Evolutionary conservation across 768 basidiomycete genomes (phyloP).

Genomic region (Tricholoma terreum): DNA sequence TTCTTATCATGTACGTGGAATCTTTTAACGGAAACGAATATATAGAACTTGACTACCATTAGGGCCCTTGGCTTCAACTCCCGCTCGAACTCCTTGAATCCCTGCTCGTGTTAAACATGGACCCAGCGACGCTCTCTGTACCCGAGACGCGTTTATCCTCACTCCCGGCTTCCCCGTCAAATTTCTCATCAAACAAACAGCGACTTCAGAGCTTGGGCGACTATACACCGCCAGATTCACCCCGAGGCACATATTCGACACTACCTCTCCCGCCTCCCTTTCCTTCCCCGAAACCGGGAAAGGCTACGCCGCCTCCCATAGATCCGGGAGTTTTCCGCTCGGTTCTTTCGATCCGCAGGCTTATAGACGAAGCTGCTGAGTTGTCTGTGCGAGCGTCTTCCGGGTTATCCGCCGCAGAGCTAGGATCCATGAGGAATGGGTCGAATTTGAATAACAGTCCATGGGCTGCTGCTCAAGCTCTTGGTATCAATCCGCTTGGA

Average conservation of each 20-base stretch:
- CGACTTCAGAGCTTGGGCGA: slow-evolving; percentile 42
- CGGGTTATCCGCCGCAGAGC: slow-evolving; percentile 71
- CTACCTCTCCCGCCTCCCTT: slow-evolving; percentile 45
- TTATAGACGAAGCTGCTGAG: slow-evolving; percentile 89
- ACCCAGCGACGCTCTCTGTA: slow-evolving; percentile 59
- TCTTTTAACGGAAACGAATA: slow-evolving; percentile 5
- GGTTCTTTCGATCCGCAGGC: slow-evolving; percentile 67
- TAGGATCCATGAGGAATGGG: slow-evolving; percentile 59
- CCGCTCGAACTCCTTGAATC: slow-evolving; percentile 85
- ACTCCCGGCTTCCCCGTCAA: slow-evolving; percentile 27
- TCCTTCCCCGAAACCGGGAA: slow-evolving; percentile 56
- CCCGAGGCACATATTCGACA: slow-evolving; percentile 32
- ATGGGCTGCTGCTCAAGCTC: slow-evolving; percentile 62
- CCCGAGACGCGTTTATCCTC: slow-evolving; percentile 41
- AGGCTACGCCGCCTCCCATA: slow-evolving; percentile 79
- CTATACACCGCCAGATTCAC: slow-evolving; percentile 45
- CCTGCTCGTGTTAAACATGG: slow-evolving; percentile 71
- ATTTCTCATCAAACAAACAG: slow-evolving; percentile 27
- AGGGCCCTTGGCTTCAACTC: slow-evolving; percentile 93
- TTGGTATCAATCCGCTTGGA: slow-evolving; percentile 61
- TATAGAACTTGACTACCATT: slow-evolving; percentile 16
- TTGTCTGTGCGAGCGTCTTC: slow-evolving; percentile 85
- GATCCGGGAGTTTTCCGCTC: slow-evolving; percentile 86
- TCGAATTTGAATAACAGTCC: slow-evolving; percentile 41
- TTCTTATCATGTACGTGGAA: slow-evolving; percentile 74